Evolutionary conservation across 805 yeast genomes (phyloP).

Genomic region (Brettanomyces nanus): DNA sequence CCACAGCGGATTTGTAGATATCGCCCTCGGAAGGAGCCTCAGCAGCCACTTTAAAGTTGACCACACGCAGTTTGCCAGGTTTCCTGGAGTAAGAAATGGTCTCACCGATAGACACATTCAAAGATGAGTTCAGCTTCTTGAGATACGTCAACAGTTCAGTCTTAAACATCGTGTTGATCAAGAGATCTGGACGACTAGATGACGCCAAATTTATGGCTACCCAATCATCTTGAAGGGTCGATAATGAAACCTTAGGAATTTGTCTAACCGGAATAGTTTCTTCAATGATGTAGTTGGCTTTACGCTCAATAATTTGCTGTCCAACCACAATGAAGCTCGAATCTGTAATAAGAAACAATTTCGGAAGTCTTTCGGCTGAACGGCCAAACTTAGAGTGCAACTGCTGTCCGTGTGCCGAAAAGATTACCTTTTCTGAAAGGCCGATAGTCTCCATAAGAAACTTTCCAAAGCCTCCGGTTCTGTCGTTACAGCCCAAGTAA

Average conservation of each 20-base stretch:
- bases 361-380: conserved; percentile 70
- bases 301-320: conserved; percentile 55
- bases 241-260: conserved; percentile 57
- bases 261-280: conserved; percentile 48
- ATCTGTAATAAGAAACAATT: conserved; percentile 64
- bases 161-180: conserved; percentile 75
- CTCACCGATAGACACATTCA: conserved; percentile 60
- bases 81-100: conserved; percentile 82
- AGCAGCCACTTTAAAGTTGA: conserved; percentile 58
- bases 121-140: conserved; percentile 48
- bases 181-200: conserved; percentile 61
- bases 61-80: conserved; percentile 68
- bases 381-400: conserved; percentile 85
- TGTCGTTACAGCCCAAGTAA: conserved; percentile 75
- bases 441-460: conserved; percentile 65
- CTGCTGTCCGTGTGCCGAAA: conserved; percentile 76
- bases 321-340: conserved; percentile 60
- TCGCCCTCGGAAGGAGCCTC: conserved; percentile 65
- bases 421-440: conserved; percentile 59
- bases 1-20: conserved; percentile 79
- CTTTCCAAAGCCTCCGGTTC: conserved; percentile 63
- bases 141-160: conserved; percentile 80
- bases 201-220: conserved; percentile 57
- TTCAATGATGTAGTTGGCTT: conserved; percentile 53
- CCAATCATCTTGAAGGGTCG: conserved; percentile 89